Evolutionary conservation across 768 basidiomycete species (phyloP).

Genomic region (Pleurotus tuoliensis): DNA sequence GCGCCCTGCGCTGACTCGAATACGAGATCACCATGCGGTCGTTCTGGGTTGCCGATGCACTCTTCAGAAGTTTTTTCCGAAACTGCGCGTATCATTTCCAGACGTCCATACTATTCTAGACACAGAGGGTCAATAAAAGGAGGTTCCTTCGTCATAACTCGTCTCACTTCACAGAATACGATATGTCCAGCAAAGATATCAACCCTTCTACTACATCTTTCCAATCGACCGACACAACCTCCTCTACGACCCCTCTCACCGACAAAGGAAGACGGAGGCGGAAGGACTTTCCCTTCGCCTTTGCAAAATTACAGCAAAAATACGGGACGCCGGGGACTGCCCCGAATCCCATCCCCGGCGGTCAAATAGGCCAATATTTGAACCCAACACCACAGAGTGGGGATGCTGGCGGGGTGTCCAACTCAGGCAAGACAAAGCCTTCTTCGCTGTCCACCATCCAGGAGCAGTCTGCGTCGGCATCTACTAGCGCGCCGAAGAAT

Average conservation of each 20-base stretch:
- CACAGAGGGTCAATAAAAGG: neutral
- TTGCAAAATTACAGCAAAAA: neutral
- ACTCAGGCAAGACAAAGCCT: neutral
- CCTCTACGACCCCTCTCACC: conserved; percentile 14
- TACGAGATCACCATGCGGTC: too few species aligned
- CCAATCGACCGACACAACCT: conserved; percentile 12
- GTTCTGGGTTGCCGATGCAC: too few species aligned
- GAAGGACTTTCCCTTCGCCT: neutral
- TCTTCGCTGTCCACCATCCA: conserved; percentile 5
- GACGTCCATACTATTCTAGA: neutral
- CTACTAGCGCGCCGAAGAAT: neutral
- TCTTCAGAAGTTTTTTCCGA: neutral
- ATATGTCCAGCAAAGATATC: conserved; percentile 5
- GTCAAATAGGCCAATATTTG: neutral
- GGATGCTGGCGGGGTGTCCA: neutral
- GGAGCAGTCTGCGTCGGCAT: neutral
- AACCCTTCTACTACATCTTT: conserved; percentile 18
- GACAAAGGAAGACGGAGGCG: neutral
- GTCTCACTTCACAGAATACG: neutral
- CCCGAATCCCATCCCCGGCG: neutral
- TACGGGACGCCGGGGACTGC: neutral
- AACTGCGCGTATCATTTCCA: neutral
- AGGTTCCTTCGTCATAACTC: neutral
- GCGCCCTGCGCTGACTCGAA: too few species aligned
- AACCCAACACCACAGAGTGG: neutral